Conservation (phyloP, 2,329 filamentous ascomycete genomes). For the Monilinia laxa region DNA sequence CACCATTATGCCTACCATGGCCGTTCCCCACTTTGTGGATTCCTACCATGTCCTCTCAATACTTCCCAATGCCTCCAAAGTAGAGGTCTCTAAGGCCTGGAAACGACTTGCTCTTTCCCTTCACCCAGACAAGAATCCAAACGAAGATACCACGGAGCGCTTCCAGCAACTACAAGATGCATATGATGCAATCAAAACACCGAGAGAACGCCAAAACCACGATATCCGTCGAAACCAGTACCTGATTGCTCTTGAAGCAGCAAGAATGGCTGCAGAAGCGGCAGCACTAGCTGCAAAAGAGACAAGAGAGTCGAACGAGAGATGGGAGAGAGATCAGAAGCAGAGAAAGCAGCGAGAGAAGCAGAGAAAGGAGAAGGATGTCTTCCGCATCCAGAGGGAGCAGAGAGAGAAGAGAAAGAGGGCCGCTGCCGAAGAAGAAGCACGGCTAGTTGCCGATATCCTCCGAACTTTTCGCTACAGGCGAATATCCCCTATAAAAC, state of each 20-base stretch:
- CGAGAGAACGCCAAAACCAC: background rate
- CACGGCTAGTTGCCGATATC: background rate
- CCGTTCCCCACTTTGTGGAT: background rate
- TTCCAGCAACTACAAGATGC: conserved; percentile 4
- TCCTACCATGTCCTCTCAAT: background rate
- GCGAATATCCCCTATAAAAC: background rate
- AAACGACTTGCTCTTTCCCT: background rate
- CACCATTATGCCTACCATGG: background rate
- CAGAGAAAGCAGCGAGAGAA: background rate
- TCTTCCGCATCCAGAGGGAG: background rate
- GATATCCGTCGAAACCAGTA: background rate
- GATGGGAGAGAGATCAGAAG: background rate
- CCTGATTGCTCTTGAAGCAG: background rate
- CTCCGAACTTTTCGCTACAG: background rate
- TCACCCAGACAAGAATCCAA: background rate
- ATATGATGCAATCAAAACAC: background rate
- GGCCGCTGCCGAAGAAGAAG: background rate
- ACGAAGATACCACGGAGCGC: background rate
- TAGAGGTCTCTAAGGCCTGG: background rate
- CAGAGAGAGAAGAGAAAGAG: background rate
- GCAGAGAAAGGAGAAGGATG: background rate
- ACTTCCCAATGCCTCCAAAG: background rate
- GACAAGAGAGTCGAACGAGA: background rate
- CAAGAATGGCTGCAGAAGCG: background rate
- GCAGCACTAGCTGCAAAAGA: background rate